Base-by-base conservation (phyloP, 2,329 filamentous ascomycete genomes). In the Calonectria fujianensis region DNA sequence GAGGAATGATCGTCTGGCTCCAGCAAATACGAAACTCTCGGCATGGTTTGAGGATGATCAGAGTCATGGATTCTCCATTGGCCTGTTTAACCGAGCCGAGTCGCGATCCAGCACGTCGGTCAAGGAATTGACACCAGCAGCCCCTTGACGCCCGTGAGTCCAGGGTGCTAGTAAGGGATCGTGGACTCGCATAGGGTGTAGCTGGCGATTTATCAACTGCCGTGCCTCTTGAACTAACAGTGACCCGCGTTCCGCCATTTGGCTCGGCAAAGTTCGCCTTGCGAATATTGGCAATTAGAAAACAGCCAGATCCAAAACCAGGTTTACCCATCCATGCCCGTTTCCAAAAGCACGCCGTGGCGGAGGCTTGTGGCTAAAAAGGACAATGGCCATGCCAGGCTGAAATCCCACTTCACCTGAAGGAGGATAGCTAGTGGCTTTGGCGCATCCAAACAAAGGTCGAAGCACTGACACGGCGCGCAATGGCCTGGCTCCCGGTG, bases 41-140 rank as follows among this genome's bases (percentile, higher is more conserved):
- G 35, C 35, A 63, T 14, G n/a, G 37, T 39, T 39, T 29, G 18
- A 39, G 57, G 39, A 24, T 24, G 57, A 63, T 63, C 57, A 29
- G 57, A 63, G 57, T 20, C 57, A 63, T 63, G 57, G 57, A 63
- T 63, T 37, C 4, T 20, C 6, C 18, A 39, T 29, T 63, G 57
- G 35, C 45, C 35, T 18, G 35, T 39, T 37, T 63, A 63, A 20
- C 57, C 57, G 57, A 63, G 37, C 57, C 27, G 37, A 41, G 24
- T 27, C 13, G 14, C 20, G 57, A 39, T 39, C 24, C 37, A 29
- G 35, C 57, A 41, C 29, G 24, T 13, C 24, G 35, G 29, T 39
- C 7, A 29, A 9, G 29, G 13, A 11, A 27, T 20, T 16, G 31
- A 18, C n/a, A 41, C 24, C 39, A 63, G 9, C 35, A 41, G 11